Evolutionary conservation across 1,139 yeast species (phyloP), one percentile per base, ranked within the genome.

Genomic region (Yamadazyma dushanensis): DNA sequence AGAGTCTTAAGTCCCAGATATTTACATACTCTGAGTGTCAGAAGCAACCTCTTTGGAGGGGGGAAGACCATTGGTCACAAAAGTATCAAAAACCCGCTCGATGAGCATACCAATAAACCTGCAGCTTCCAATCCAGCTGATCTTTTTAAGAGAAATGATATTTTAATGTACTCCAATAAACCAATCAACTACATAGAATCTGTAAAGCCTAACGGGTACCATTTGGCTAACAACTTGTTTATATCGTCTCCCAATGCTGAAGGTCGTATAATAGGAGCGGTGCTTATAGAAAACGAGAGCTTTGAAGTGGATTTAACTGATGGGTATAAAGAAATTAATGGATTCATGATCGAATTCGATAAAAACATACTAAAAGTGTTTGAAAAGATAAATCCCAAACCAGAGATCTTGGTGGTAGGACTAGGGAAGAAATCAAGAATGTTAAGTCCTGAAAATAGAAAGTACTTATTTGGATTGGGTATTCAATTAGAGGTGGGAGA

Each of bases 381-480:
- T 36, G 66, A 68, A 26, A 64, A 78, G 8, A 61, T 83, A 2
- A 80, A 81, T 53, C 95, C 95, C 1, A 81, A 81, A 49, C 95
- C 95, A 0, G 95, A 86, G 52, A 65, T 86, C 26, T 51, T 84
- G 34, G 81, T 84, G 5, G 63, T 85, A 14, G 95, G 95, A 0
- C 62, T 84, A 15, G 92, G 92, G 0, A 63, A 66, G 39, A 69
- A 73, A 45, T 73, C 86, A 2, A 65, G 95, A 35, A 70, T 83
- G 56, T 63, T 86, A 45, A 74, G 80, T 24, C 80, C 77, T 9
- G 49, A 58, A 10, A 81, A 83, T 35, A 63, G 76, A 34, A 59
- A 62, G 32, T 61, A 57, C 42, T 66, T 86, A 36, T 68, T 73
- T 13, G 57, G 66, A 2, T 59, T 82, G 38, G 95, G 95, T 0